phyloP scores from a whole-genome alignment of 1,139 yeast genomes.

The Kodamaea suecica region DNA sequence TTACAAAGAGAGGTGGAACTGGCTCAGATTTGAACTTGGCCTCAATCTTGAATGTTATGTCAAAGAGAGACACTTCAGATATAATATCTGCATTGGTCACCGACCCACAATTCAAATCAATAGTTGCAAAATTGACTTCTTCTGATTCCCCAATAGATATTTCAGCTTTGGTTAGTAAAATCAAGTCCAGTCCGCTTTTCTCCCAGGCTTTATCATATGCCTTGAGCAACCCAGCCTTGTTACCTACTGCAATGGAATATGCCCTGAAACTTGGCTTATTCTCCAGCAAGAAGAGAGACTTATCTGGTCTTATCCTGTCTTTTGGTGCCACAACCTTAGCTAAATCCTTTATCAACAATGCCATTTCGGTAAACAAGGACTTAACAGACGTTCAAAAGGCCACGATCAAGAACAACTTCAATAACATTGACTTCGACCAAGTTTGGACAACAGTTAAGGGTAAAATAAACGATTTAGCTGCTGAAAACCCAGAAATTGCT shows the following conservation, averaged over 20 bases:
- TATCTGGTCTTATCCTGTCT: slow-evolving; percentile 4
- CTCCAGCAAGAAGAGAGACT: slow-evolving; percentile 9
- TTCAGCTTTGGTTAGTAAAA: neutral
- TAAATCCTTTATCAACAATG: slow-evolving; percentile 9
- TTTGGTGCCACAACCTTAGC: slow-evolving; percentile 6
- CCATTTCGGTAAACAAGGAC: slow-evolving; percentile 6
- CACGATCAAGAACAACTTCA: slow-evolving; percentile 15
- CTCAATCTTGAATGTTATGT: neutral
- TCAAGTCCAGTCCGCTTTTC: slow-evolving; percentile 15
- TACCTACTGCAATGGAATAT: slow-evolving; percentile 16
- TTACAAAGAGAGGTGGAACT: no score
- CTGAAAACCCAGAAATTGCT: slow-evolving; percentile 10
- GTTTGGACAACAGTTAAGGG: slow-evolving; percentile 9
- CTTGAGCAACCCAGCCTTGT: slow-evolving; percentile 23
- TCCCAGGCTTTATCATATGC: slow-evolving; percentile 13
- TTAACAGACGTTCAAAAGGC: slow-evolving; percentile 10
- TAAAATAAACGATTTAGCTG: slow-evolving; percentile 10
- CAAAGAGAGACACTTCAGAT: slow-evolving; percentile 4
- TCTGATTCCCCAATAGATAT: neutral
- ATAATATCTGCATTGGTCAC: slow-evolving; percentile 5
- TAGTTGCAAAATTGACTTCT: slow-evolving; percentile 5
- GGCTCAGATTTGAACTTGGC: no score
- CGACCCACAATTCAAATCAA: slow-evolving; percentile 1
- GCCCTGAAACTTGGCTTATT: slow-evolving; percentile 21
- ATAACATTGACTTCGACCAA: slow-evolving; percentile 21